Percentiles rank a stretch among this genome's conserved stretches.
These are phyloP conservation scores for Plasmodium sp. DNA, from an alignment of 169 alveolate species.

Conservation along the genomic window DNA sequence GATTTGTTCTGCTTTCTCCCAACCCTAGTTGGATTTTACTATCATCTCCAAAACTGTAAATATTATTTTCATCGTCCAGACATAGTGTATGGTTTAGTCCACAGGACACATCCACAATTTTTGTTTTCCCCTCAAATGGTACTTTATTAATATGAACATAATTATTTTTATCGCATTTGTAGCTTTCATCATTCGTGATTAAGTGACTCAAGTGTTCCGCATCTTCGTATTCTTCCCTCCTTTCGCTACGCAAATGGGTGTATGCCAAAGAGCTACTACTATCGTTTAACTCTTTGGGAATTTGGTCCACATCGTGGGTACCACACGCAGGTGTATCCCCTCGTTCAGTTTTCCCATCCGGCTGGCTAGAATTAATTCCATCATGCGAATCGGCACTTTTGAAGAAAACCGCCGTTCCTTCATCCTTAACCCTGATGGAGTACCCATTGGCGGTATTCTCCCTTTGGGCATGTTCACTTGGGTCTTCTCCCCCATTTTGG, in stretches of 20 bases:
- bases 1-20: conserved; percentile 73
- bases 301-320: not conserved
- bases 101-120: conserved; percentile 69
- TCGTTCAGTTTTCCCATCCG: not conserved
- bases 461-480: not conserved
- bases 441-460: not conserved
- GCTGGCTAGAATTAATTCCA: not conserved
- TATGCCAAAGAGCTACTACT: not conserved
- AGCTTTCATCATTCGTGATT: not conserved
- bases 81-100: conserved; percentile 68
- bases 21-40: conserved; percentile 71
- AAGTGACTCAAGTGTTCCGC: not conserved
- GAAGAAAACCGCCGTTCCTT: not conserved
- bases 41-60: conserved; percentile 75
- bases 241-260: not conserved
- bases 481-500: not conserved
- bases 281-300: not conserved
- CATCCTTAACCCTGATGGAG: not conserved
- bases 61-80: conserved; percentile 56
- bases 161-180: conserved; percentile 16
- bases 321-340: not conserved
- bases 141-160: conserved; percentile 40
- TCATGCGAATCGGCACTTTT: not conserved
- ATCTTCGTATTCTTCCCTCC: not conserved
- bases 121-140: conserved; percentile 49